A percentile compares a stretch with the other conserved stretches of the same genome.
These are phyloP conservation scores for Xylariaceae sp. DNA, from an alignment of 2,329 filamentous ascomycete species.

Conservation along the genomic window DNA sequence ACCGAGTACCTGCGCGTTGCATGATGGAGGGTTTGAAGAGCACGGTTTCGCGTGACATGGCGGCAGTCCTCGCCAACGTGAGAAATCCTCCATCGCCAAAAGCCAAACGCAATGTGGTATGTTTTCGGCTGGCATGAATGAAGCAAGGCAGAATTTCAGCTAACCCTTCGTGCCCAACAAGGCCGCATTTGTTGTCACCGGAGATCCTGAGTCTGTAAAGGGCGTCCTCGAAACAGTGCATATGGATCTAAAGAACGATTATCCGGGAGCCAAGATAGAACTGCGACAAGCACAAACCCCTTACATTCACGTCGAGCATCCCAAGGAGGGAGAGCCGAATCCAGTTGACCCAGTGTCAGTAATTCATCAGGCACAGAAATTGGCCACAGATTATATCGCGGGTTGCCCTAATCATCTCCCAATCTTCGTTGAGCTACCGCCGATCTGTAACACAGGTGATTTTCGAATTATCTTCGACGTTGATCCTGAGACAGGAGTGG, in stretches of 20 bases:
- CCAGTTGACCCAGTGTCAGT: slow-evolving; percentile 9
- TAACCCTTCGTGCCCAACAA: slow-evolving; percentile 4
- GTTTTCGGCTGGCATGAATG: background rate
- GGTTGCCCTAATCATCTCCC: background rate
- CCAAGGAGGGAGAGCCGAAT: slow-evolving; percentile 8
- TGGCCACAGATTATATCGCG: slow-evolving; percentile 13
- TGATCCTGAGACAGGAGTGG: slow-evolving; percentile 2
- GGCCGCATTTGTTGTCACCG: slow-evolving; percentile 12
- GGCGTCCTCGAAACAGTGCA: slow-evolving; percentile 11
- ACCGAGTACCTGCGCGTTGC: background rate
- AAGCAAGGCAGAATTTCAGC: background rate
- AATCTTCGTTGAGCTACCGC: slow-evolving; percentile 26
- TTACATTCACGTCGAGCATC: slow-evolving; percentile 19
- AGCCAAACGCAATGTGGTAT: slow-evolving; percentile 3
- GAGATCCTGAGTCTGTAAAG: background rate
- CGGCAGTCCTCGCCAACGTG: too few species aligned
- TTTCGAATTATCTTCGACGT: slow-evolving; percentile 17
- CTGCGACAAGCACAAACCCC: slow-evolving; percentile 7
- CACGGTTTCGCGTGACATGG: too few species aligned
- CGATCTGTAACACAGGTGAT: background rate
- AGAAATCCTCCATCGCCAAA: background rate
- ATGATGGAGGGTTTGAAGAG: background rate
- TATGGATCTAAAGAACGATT: slow-evolving; percentile 39
- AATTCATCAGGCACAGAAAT: slow-evolving; percentile 16
- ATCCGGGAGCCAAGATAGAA: slow-evolving; percentile 28